Evolutionary conservation across 768 basidiomycete genomes (phyloP).

Genomic region (Boletus subcaerulescens): DNA sequence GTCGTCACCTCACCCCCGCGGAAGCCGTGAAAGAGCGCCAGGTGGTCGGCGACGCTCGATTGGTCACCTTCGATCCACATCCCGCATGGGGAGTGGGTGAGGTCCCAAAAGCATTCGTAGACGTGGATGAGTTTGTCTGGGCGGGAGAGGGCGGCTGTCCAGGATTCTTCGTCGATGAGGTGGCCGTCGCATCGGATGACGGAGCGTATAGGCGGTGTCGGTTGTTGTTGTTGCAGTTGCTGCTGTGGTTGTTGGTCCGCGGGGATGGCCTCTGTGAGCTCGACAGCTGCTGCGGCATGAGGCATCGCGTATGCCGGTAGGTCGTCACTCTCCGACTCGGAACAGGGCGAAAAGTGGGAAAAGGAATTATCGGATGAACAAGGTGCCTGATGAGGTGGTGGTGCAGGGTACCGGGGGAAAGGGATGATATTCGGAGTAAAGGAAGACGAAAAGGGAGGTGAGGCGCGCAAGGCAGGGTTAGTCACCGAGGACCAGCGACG

Average conservation of each 20-base stretch:
- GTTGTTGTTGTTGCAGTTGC: not conserved
- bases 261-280: constrained; percentile 8
- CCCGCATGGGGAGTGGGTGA: constrained; percentile 21
- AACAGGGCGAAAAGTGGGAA: constrained; percentile 17
- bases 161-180: constrained; percentile 28
- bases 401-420: constrained; percentile 18
- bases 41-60: constrained; percentile 31
- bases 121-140: constrained; percentile 26
- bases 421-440: constrained; percentile 12
- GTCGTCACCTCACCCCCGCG: constrained; percentile 30
- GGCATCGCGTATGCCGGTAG: constrained; percentile 5
- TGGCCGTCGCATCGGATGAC: constrained; percentile 26
- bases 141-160: constrained; percentile 22
- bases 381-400: not conserved
- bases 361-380: constrained; percentile 9
- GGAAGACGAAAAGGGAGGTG: constrained; percentile 15
- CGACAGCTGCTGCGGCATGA: constrained; percentile 22
- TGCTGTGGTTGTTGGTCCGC: constrained; percentile 4
- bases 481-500: constrained; percentile 33
- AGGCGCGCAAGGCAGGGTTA: constrained; percentile 24
- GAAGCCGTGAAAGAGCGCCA: constrained; percentile 30
- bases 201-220: constrained; percentile 8
- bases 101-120: constrained; percentile 32
- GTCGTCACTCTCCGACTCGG: constrained; percentile 26
- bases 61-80: constrained; percentile 38